Percentiles rank a stretch among this genome's conserved stretches.
phyloP scores from a whole-genome alignment of 2,329 filamentous ascomycete species.

The Cladosporium cucumerinum region DNA sequence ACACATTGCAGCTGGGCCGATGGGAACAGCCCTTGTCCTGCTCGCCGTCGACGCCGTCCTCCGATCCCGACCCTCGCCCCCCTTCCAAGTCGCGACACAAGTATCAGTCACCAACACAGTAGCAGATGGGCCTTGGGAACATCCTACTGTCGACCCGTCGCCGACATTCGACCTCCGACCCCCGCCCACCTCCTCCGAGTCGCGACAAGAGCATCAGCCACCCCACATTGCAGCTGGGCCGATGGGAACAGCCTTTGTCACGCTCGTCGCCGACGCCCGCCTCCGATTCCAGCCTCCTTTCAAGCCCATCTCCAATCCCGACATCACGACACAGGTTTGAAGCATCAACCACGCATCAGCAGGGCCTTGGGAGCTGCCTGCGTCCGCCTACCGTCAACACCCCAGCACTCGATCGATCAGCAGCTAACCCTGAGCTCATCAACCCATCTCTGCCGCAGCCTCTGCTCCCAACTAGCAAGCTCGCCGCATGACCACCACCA shows the following conservation, averaged over 20 bases:
- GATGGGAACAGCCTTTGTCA: too few species aligned
- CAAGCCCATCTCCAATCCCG: not conserved
- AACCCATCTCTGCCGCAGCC: constrained; percentile 2
- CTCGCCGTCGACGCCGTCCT: not conserved
- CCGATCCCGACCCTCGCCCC: not conserved
- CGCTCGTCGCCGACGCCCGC: too few species aligned
- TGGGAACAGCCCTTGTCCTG: constrained; percentile 13
- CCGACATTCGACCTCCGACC: not conserved
- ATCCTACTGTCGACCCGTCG: not conserved
- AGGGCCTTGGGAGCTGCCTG: constrained; percentile 15
- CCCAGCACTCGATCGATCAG: not conserved
- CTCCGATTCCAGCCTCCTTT: too few species aligned
- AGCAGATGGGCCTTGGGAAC: constrained; percentile 13
- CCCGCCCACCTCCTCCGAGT: too few species aligned
- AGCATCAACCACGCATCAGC: constrained; percentile 3
- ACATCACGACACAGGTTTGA: not conserved
- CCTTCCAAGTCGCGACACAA: not conserved
- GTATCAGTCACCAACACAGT: constrained; percentile 7
- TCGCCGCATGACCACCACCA: not conserved
- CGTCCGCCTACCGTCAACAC: not conserved
- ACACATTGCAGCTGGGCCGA: constrained; percentile 11
- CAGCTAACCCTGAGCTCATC: not conserved
- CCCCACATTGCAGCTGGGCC: too few species aligned
- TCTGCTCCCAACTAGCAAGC: constrained; percentile 10
- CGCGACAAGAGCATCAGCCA: too few species aligned